These are phyloP conservation scores for Aspergillus felis DNA, from an alignment of 2,329 filamentous ascomycete genomes.

Conservation along the genomic window DNA sequence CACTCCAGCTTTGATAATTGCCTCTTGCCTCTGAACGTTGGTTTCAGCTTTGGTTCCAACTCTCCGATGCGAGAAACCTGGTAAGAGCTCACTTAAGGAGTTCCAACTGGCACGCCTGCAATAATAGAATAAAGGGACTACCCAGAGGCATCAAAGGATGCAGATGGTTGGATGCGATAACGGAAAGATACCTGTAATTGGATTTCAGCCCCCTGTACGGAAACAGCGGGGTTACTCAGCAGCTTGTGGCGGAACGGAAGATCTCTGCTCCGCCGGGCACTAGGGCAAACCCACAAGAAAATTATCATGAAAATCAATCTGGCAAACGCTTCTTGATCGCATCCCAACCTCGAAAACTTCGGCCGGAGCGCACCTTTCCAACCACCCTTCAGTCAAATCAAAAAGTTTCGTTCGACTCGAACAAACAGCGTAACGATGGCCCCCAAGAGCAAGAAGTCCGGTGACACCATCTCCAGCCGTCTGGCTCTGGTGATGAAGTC, in stretches of 20 bases:
- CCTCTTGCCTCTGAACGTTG: background rate
- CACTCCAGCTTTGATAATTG: background rate
- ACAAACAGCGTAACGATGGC: slow-evolving; percentile 54
- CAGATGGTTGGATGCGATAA: background rate
- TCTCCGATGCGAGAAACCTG: background rate
- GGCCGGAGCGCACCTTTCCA: slow-evolving; percentile 18
- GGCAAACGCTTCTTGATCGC: background rate
- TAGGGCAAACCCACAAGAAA: slow-evolving; percentile 12
- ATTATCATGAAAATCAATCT: slow-evolving; percentile 5
- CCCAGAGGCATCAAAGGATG: background rate
- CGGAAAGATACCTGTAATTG: background rate
- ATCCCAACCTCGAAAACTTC: slow-evolving; percentile 1
- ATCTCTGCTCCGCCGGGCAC: background rate
- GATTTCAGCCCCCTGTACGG: background rate
- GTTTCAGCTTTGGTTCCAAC: background rate
- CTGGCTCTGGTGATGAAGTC: slow-evolving; percentile 66
- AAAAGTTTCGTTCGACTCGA: slow-evolving; percentile 20
- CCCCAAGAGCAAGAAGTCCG: slow-evolving; percentile 69
- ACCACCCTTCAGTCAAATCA: slow-evolving; percentile 6
- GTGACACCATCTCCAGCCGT: slow-evolving; percentile 72
- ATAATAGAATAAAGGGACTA: background rate
- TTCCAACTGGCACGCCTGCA: background rate
- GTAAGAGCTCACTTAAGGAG: background rate
- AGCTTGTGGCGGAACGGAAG: slow-evolving; percentile 1
- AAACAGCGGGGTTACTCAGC: slow-evolving; percentile 2